These are phyloP conservation scores for Aureobasidium leucospermi DNA, from an alignment of 2,329 filamentous ascomycete species.

Conservation along the genomic window DNA sequence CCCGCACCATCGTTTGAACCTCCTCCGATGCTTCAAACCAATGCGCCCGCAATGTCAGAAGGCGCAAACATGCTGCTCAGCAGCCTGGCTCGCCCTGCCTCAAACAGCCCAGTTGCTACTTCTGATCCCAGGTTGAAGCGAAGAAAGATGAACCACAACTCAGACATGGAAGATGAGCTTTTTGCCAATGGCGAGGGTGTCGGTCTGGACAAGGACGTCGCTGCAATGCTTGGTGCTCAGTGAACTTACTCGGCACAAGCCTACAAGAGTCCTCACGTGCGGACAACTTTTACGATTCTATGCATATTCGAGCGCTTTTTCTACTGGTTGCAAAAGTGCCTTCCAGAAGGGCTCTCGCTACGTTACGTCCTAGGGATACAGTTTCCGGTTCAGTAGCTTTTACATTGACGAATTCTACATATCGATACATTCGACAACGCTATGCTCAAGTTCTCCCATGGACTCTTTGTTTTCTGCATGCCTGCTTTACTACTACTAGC, in stretches of 20 bases:
- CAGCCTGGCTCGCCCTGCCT: constrained; percentile 21
- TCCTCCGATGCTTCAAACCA: constrained; percentile 18
- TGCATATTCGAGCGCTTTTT: neutral
- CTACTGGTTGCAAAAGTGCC: neutral
- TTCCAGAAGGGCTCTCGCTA: neutral
- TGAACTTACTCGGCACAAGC: neutral
- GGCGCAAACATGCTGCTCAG: constrained; percentile 22
- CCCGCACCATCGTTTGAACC: constrained; percentile 24
- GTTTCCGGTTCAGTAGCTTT: neutral
- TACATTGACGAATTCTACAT: neutral
- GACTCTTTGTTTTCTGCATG: neutral
- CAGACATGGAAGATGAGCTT: constrained; percentile 25
- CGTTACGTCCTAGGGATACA: neutral
- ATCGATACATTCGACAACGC: neutral
- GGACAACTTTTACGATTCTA: neutral
- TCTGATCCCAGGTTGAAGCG: constrained; percentile 29
- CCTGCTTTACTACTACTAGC: neutral
- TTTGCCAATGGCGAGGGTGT: constrained; percentile 18
- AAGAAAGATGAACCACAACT: constrained; percentile 27
- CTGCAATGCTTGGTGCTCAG: constrained; percentile 16
- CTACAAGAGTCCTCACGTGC: no score
- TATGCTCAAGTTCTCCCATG: neutral
- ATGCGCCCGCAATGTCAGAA: neutral
- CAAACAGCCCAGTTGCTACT: constrained; percentile 14
- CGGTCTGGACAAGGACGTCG: constrained; percentile 17